These are phyloP conservation scores for Debaryomyces castellii DNA, from an alignment of 805 yeast genomes.

Conservation along the genomic window DNA sequence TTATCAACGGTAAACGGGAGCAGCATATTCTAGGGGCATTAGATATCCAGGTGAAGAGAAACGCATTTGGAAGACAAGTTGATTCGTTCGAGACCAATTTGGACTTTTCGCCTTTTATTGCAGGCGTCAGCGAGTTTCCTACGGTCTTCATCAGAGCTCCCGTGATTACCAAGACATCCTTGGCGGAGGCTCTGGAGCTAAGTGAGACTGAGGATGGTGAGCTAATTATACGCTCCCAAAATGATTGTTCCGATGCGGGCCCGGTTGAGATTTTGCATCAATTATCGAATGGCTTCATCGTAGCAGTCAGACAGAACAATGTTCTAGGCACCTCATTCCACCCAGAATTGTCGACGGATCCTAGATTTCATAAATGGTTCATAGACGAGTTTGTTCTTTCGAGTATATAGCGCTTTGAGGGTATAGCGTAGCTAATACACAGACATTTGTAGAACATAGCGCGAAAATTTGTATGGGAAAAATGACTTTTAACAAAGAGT, in stretches of 20 bases:
- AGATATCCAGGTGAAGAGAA: conserved; percentile 62
- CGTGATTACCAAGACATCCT: conserved; percentile 42
- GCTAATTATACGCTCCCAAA: conserved; percentile 16
- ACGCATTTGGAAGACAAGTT: conserved; percentile 77
- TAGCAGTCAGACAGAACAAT: conserved; percentile 71
- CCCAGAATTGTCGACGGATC: conserved; percentile 66
- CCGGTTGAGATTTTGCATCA: conserved; percentile 44
- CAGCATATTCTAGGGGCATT: conserved; percentile 64
- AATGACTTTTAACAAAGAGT: not conserved
- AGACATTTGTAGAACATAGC: not conserved
- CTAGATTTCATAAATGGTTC: conserved; percentile 70
- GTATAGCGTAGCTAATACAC: no score
- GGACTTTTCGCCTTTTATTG: conserved; percentile 45
- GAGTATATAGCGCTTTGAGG: not conserved
- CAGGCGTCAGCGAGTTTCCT: conserved; percentile 37
- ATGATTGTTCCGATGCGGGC: conserved; percentile 20
- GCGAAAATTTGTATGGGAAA: not conserved
- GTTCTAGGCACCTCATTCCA: conserved; percentile 76
- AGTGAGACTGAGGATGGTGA: conserved; percentile 5
- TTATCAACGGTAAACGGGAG: conserved; percentile 51
- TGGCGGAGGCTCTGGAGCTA: conserved; percentile 3
- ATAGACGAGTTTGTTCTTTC: conserved; percentile 53
- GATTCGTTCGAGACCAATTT: conserved; percentile 58
- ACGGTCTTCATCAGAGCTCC: conserved; percentile 77
- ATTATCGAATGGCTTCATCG: conserved; percentile 46